Evolutionary conservation across 768 basidiomycete species (phyloP).

Genomic region (Pisolithus marmoratus): DNA sequence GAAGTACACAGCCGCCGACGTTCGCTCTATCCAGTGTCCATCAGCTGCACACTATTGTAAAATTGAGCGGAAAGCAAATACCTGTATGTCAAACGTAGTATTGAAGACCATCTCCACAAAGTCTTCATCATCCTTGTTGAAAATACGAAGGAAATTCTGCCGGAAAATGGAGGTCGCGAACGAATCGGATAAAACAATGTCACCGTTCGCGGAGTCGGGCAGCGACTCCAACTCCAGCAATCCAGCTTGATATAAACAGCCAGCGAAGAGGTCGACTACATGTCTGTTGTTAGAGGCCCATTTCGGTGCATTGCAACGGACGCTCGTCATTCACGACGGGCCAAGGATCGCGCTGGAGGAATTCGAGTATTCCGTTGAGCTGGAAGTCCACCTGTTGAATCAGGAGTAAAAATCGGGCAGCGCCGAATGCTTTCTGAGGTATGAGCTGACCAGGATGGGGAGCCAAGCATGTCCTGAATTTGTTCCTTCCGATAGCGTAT

Average conservation of each 20-base stretch:
- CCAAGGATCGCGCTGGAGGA: too few species aligned
- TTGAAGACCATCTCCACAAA: constrained; percentile 97
- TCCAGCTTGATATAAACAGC: constrained; percentile 96
- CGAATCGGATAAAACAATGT: constrained; percentile 92
- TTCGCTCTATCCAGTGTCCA: constrained; percentile 59
- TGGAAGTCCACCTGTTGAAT: constrained; percentile 98
- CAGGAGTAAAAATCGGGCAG: constrained; percentile 88
- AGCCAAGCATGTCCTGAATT: constrained; percentile 95
- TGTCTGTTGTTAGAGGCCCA: constrained; percentile 94
- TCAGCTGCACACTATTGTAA: constrained; percentile 1
- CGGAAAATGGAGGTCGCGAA: constrained; percentile 99
- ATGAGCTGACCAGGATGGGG: constrained; percentile 82
- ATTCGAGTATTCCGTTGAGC: constrained; percentile 87
- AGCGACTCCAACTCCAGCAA: constrained; percentile 95
- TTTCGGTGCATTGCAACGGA: constrained; percentile 88
- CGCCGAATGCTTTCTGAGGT: constrained; percentile 75
- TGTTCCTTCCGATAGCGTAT: constrained; percentile 48
- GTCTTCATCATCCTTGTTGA: constrained; percentile 90
- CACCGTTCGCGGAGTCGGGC: constrained; percentile 93
- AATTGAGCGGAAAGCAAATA: constrained; percentile 24
- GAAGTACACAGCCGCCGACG: too few species aligned
- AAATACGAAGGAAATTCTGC: constrained; percentile 91
- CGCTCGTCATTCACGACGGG: too few species aligned
- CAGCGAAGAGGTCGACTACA: constrained; percentile 91
- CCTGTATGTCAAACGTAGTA: constrained; percentile 97